Percentiles rank a stretch among this genome's conserved stretches.
phyloP scores from a whole-genome alignment of 129 eudicot species.

The Lonicera japonica region DNA sequence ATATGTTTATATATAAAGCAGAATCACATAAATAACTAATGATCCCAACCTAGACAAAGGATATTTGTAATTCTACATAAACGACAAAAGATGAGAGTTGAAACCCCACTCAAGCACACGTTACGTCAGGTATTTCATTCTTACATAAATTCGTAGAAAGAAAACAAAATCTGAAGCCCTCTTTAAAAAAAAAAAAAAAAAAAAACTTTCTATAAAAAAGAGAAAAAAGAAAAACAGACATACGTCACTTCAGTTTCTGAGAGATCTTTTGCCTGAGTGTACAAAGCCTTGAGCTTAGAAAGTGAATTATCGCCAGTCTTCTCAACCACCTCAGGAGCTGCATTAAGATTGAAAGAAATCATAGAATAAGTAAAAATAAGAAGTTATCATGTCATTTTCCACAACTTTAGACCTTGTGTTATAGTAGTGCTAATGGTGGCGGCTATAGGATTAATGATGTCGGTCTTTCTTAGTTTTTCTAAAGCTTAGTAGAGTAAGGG shows the following conservation, averaged over 20 bases:
- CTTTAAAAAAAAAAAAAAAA: neutral
- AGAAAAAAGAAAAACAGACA: constrained; percentile 3
- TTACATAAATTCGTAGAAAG: neutral
- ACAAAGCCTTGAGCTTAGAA: constrained; percentile 64
- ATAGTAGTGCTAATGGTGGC: too few species aligned
- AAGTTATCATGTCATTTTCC: too few species aligned
- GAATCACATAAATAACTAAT: neutral
- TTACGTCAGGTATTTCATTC: neutral
- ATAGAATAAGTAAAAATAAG: neutral
- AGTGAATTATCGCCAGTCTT: constrained; percentile 91
- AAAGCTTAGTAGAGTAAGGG: too few species aligned
- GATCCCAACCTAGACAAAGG: neutral
- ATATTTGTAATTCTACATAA: neutral
- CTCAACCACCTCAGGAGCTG: constrained; percentile 97
- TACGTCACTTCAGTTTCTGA: constrained; percentile 90
- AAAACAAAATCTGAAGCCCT: neutral
- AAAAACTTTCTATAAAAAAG: neutral
- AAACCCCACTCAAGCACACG: neutral
- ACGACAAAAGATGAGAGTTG: neutral
- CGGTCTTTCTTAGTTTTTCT: too few species aligned
- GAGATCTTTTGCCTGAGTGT: constrained; percentile 80
- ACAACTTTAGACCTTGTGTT: too few species aligned
- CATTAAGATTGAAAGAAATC: constrained; percentile 5
- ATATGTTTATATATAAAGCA: neutral
- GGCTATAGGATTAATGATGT: too few species aligned